Evolutionary conservation across 257 asterid species (phyloP), one percentile per base, ranked within the genome.

Genomic region (Jacaranda mimosifolia): DNA sequence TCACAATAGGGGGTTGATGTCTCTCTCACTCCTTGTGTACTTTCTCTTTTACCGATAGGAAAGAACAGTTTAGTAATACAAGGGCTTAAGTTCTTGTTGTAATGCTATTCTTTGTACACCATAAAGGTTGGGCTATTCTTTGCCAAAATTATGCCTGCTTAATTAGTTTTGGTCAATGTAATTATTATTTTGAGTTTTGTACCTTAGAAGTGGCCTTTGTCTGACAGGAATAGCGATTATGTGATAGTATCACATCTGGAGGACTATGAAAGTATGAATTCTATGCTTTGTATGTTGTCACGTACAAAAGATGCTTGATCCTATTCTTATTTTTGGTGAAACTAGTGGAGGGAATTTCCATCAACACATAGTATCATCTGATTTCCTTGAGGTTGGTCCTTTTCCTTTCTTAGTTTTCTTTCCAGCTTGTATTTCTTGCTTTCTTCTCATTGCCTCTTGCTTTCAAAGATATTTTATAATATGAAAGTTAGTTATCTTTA

Each of bases 1-100:
- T 80, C 99, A 0, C 93, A 90, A 74, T 96, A 91, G 88, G 81
- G 68, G 77, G 49, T 69, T 21, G 70, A 69, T 78, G 53, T 18
- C 68, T 63, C 40, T 45, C 10, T 48, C 51, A 6, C 62, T 12
- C 32, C n/a, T 40, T 21, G 46, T 43, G 58, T 73, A 43, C 59
- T 35, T 3, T 43, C 3, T 36, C 19, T 4, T 58, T 68, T 51
- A 60, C 80, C 40, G 77, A 15, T 26, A 72, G 55, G 35, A 14
- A 77, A 40, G 11, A 18, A 42, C 56, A 56, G 19, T 72, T 42
- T 36, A 53, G 60, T 79, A 32, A 74, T 38, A 73, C 32, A 49
- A 42, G 68, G 51, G 60, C 42, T 53, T 67, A 7, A 11, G 51
- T 73, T 77, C 78, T 77, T 78, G 76, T 11, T 72, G 74, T 68